These are phyloP conservation scores for Clonostachys byssicola DNA, from an alignment of 2,329 filamentous ascomycete species.

Conservation along the genomic window DNA sequence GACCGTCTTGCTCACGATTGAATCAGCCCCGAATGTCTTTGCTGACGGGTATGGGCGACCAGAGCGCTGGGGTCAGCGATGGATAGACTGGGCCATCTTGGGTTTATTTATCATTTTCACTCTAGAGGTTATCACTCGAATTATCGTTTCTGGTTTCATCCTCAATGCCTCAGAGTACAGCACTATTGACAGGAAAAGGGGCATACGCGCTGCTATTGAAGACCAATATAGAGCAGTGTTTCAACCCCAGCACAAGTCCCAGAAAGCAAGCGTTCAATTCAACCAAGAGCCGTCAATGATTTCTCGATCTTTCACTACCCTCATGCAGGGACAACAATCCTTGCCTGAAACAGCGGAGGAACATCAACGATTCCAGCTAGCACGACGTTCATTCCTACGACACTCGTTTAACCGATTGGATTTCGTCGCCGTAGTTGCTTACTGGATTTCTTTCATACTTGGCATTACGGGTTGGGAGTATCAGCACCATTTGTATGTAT, in stretches of 20 bases:
- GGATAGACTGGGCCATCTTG: slow-evolving; percentile 78
- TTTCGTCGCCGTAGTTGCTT: slow-evolving; percentile 90
- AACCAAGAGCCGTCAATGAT: slow-evolving; percentile 58
- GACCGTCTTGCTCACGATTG: slow-evolving; percentile 80
- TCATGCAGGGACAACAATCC: slow-evolving; percentile 58
- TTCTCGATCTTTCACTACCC: slow-evolving; percentile 75
- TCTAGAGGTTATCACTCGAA: slow-evolving; percentile 74
- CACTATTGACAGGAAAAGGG: slow-evolving; percentile 75
- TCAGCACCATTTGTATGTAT: slow-evolving; percentile 74
- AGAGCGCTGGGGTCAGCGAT: slow-evolving; percentile 59
- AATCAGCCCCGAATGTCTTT: slow-evolving; percentile 71
- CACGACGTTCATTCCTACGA: slow-evolving; percentile 85
- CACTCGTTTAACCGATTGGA: slow-evolving; percentile 96
- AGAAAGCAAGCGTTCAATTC: slow-evolving; percentile 43
- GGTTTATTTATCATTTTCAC: slow-evolving; percentile 87
- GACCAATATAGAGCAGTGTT: slow-evolving; percentile 78
- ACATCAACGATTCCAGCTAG: slow-evolving; percentile 79
- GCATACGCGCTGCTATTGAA: slow-evolving; percentile 67
- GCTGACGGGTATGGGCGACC: slow-evolving; percentile 55
- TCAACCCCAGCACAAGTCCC: slow-evolving; percentile 71
- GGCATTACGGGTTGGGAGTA: slow-evolving; percentile 66
- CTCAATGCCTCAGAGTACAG: slow-evolving; percentile 90
- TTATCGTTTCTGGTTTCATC: slow-evolving; percentile 90
- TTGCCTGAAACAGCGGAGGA: slow-evolving; percentile 64
- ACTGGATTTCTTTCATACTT: slow-evolving; percentile 85